Evolutionary conservation across 139 green algal genomes (phyloP).

Genomic region (Nannochloris sp.): DNA sequence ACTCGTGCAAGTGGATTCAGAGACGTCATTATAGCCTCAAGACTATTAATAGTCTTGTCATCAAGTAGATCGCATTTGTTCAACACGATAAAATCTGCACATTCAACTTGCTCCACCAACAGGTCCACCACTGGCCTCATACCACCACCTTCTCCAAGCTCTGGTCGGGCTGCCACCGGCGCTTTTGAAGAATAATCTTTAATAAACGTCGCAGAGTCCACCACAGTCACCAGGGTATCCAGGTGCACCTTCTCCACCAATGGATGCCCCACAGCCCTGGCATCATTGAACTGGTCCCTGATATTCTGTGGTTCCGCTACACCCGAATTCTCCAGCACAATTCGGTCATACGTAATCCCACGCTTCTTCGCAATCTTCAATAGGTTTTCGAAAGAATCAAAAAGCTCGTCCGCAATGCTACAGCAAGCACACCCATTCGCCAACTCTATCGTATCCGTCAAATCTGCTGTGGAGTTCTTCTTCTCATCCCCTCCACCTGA

Average conservation of each 20-base stretch:
- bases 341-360: constrained; percentile 62
- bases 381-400: constrained; percentile 78
- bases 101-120: constrained; percentile 80
- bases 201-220: constrained; percentile 69
- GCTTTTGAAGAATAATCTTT: constrained; percentile 59
- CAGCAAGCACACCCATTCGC: constrained; percentile 90
- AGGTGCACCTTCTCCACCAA: constrained; percentile 62
- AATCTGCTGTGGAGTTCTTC: constrained; percentile 40
- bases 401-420: constrained; percentile 81
- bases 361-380: constrained; percentile 58
- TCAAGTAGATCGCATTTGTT: constrained; percentile 78
- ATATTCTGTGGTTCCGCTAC: constrained; percentile 89
- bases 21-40: constrained; percentile 56
- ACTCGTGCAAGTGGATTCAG: constrained; percentile 80
- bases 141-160: constrained; percentile 79
- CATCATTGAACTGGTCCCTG: constrained; percentile 79
- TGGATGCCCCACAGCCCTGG: constrained; percentile 46
- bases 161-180: constrained; percentile 57
- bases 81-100: constrained; percentile 78
- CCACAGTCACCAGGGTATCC: constrained; percentile 72
- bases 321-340: constrained; percentile 87
- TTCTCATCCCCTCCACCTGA: too few species aligned
- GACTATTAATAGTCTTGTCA: constrained; percentile 35
- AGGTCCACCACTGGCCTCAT: constrained; percentile 85
- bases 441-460: constrained; percentile 89